Evolutionary conservation across 441 rosid species (phyloP), one percentile per base, ranked within the genome.

Genomic region (Macaranga tanarius): DNA sequence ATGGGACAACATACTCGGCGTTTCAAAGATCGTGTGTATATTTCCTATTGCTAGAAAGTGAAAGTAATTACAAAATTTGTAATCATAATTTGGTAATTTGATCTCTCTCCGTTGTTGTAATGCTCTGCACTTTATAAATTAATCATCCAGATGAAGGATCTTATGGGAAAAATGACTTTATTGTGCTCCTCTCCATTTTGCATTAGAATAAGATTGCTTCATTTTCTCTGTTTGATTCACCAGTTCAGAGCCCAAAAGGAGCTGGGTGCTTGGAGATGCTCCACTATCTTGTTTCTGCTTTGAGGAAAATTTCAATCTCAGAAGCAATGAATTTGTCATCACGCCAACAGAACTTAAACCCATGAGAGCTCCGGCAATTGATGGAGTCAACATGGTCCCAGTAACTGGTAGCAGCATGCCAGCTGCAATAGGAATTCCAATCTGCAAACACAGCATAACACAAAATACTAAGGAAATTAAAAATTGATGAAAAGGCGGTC

Each of bases 301-400:
- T 0, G 88, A 80, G 80, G 86, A 84, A 79, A 90, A 89, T 81
- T 78, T 90, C 52, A 88, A 75, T 75, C 95, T 86, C 77, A 92
- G 75, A 67, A 91, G 88, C 84, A 95, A 78, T 7, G 98, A 92
- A 74, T 95, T 92, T 62, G 96, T 77, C 98, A 91, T 90, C 79
- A 92, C 99, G 12, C 98, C 96, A 0, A 95, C 77, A 23, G 99
- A 95, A 82, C 98, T 95, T 71, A 95, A 82, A 69, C 99, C 98
- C 98, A 95, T 95, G 12, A 92, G 96, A 54, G 91, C 99, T 71
- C 99, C 97, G 0, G 99, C 96, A 54, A 95, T 95, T 52, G 97
- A 92, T 67, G 99, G 99, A 63, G 97, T 95, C 76, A 95, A 84
- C 78, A 91, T 89, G 52, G 94, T 90, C 70, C 99, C 98, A 0